phyloP scores from a whole-genome alignment of 2,329 filamentous ascomycete genomes.

The Aspergillus jensenii region DNA sequence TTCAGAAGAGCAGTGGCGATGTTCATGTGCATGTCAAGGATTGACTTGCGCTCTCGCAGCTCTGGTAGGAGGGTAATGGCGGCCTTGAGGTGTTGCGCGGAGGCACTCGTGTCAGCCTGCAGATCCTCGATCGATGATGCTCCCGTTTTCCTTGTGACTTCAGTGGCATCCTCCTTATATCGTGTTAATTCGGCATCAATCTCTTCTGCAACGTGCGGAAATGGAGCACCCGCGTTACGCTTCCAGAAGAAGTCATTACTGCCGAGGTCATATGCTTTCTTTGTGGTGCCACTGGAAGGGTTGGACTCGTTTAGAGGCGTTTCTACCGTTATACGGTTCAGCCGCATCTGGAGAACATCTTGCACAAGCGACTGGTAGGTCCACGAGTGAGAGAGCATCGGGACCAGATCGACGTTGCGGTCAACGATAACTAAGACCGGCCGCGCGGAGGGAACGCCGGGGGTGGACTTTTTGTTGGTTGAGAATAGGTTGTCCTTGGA shows the following conservation, averaged over 20 bases:
- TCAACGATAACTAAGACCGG: conserved; percentile 93
- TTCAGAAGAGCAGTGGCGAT: conserved; percentile 77
- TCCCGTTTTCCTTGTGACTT: conserved; percentile 93
- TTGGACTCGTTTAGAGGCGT: conserved; percentile 75
- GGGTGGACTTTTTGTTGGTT: conserved; percentile 57
- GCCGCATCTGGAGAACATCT: conserved; percentile 73
- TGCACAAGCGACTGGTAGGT: conserved; percentile 84
- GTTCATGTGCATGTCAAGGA: conserved; percentile 98
- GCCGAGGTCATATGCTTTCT: conserved; percentile 86
- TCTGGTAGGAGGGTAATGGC: conserved; percentile 92
- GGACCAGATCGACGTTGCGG: conserved; percentile 90
- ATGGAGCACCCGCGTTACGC: conserved; percentile 85
- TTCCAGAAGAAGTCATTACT: conserved; percentile 96
- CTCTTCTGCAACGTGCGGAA: conserved; percentile 93
- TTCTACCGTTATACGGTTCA: conserved; percentile 94
- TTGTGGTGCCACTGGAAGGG: conserved; percentile 71
- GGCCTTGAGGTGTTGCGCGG: conserved; percentile 90
- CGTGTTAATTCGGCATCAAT: conserved; percentile 90
- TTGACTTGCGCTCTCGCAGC: conserved; percentile 85
- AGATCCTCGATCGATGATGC: conserved; percentile 90
- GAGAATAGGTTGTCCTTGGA: conserved; percentile 98
- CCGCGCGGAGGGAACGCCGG: conserved; percentile 68
- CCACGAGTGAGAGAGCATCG: conserved; percentile 98
- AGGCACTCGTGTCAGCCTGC: conserved; percentile 82
- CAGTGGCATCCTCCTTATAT: conserved; percentile 92